Percentiles rank a stretch among this genome's conserved stretches.
These are phyloP conservation scores for Monilinia fructigena DNA, from an alignment of 2,329 filamentous ascomycete species.

Conservation along the genomic window DNA sequence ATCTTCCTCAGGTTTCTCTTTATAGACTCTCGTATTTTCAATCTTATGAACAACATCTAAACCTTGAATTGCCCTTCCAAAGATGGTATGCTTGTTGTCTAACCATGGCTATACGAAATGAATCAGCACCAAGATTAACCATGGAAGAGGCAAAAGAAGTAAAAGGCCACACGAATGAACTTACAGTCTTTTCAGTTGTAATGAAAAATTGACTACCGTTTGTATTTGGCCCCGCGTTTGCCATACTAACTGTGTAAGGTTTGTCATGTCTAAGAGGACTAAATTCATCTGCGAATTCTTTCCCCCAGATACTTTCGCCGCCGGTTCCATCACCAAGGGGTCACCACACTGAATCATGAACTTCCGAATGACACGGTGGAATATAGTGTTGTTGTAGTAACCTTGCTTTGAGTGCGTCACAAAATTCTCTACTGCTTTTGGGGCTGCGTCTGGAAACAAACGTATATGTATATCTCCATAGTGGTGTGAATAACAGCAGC, in stretches of 20 bases:
- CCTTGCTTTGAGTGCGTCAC: slow-evolving; percentile 84
- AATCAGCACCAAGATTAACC: slow-evolving; percentile 25
- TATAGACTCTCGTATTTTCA: slow-evolving; percentile 81
- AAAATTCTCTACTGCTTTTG: slow-evolving; percentile 96
- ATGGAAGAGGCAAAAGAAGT: background rate
- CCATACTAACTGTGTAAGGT: slow-evolving; percentile 95
- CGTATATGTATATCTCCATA: slow-evolving; percentile 93
- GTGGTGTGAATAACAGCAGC: slow-evolving; percentile 87
- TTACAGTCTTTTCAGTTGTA: slow-evolving; percentile 89
- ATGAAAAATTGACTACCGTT: slow-evolving; percentile 99
- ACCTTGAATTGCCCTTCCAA: slow-evolving; percentile 84
- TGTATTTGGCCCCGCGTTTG: slow-evolving; percentile 91
- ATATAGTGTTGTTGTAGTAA: slow-evolving; percentile 97
- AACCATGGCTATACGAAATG: slow-evolving; percentile 67
- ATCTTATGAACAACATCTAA: slow-evolving; percentile 95
- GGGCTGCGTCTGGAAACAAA: slow-evolving; percentile 88
- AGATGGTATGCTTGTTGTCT: slow-evolving; percentile 94
- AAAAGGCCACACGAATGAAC: slow-evolving; percentile 38
- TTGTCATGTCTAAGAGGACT: slow-evolving; percentile 89
- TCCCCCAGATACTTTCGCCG: slow-evolving; percentile 90
- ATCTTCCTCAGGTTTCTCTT: slow-evolving; percentile 93
- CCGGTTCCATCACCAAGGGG: slow-evolving; percentile 83
- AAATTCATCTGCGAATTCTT: slow-evolving; percentile 90
- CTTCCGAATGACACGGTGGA: slow-evolving; percentile 94
- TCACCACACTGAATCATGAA: slow-evolving; percentile 97